Evolutionary conservation across 257 asterid species (phyloP), one percentile per base, ranked within the genome.

Genomic region (Nicotiana sylvestris): DNA sequence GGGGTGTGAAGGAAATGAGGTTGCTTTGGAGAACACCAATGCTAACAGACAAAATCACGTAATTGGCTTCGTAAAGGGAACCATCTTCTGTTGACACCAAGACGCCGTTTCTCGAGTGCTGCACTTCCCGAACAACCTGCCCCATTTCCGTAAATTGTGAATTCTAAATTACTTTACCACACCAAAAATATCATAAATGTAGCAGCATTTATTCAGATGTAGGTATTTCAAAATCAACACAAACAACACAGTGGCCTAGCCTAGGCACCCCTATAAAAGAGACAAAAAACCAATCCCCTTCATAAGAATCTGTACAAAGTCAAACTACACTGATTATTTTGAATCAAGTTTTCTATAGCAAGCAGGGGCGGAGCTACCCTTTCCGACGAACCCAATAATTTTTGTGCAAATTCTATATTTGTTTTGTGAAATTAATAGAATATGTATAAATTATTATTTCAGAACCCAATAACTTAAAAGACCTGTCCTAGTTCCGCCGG

Each of bases 1-100:
- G 92, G 9, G 98, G 99, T 32, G 81, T 83, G 87, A 93, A 88
- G 85, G 92, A 87, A 87, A 95, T 94, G 84, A 93, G 97, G 49
- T 89, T 84, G 87, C 92, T 90, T 83, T 95, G 99, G 82, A 95
- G 98, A 87, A 95, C 98, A 11, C 99, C 99, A 76, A 95, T 93
- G 85, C 98, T 93, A 62, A 86, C 95, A 21, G 99, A 95, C 92
- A 95, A 90, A 85, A 94, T 85, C 70, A 91, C 90, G 87, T 92
- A 93, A 86, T 88, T 85, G 89, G 99, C 98, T 86, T 95, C 94
- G 96, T 90, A 95, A 88, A 91, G 76, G 84, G 83, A 88, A 78
- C 97, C 97, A 86, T 94, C 98, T 91, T 95, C 99, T 61, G 97
- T 91, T 81, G 87, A 91, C 86, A 95, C 90, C 84, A 46, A 53